Conservation (phyloP, 1,139 yeast genomes). For the Geotrichum aggregatum region DNA sequence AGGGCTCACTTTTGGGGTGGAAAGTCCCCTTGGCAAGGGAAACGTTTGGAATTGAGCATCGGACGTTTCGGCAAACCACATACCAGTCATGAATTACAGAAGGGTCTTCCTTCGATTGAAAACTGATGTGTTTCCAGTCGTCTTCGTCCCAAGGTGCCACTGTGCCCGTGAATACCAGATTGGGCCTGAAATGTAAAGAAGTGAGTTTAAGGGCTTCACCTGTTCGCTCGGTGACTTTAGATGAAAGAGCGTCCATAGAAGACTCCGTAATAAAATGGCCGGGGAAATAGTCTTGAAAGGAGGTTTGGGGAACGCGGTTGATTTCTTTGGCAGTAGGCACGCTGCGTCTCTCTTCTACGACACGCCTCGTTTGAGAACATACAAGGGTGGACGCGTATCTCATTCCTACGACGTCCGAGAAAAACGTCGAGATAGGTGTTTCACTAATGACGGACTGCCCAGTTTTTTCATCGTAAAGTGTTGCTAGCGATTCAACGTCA, state of each 20-base stretch:
- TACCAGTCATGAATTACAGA: slow-evolving; percentile 30
- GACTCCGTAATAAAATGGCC: slow-evolving; percentile 40
- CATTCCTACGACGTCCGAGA: slow-evolving; percentile 21
- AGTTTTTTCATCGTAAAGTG: not conserved
- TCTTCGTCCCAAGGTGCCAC: slow-evolving; percentile 41
- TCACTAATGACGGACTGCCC: slow-evolving; percentile 1
- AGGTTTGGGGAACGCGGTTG: slow-evolving; percentile 25
- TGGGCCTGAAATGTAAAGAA: slow-evolving; percentile 42
- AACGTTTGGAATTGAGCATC: slow-evolving; percentile 45
- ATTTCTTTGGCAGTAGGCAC: slow-evolving; percentile 22
- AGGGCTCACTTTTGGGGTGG: slow-evolving; percentile 37
- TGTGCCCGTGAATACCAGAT: slow-evolving; percentile 38
- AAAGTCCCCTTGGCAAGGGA: slow-evolving; percentile 36
- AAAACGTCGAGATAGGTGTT: slow-evolving; percentile 18
- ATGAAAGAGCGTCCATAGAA: slow-evolving; percentile 31
- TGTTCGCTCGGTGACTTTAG: slow-evolving; percentile 23
- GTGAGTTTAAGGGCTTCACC: slow-evolving; percentile 22
- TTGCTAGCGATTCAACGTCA: slow-evolving; percentile 25
- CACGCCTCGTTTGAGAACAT: slow-evolving; percentile 38
- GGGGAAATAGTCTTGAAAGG: slow-evolving; percentile 47
- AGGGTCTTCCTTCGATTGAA: slow-evolving; percentile 19
- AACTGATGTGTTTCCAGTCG: slow-evolving; percentile 37
- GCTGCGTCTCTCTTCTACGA: slow-evolving; percentile 30
- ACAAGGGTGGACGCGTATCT: slow-evolving; percentile 33
- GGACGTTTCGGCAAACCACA: slow-evolving; percentile 37